Conservation (phyloP, 1,284 basidiomycete genomes). For the Ceratobasidium theobromae region DNA sequence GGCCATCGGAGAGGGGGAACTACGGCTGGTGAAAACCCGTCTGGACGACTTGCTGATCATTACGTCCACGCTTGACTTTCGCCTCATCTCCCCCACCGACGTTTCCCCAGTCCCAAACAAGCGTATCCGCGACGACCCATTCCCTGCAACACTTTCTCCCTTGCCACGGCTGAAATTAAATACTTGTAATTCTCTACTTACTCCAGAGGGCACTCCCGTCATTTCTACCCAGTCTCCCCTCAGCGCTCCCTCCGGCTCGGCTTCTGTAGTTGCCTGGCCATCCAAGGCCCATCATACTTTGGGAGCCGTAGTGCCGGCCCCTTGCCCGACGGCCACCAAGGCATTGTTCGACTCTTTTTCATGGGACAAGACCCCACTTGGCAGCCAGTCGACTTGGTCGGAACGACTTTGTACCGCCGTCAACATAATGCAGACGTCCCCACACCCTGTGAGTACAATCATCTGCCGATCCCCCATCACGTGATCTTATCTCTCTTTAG, state of each 20-base stretch:
- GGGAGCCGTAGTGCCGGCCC: slow-evolving; percentile 5
- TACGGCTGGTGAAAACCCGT: slow-evolving; percentile 9
- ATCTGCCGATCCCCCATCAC: not conserved
- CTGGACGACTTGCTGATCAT: slow-evolving; percentile 10
- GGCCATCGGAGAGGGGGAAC: not conserved
- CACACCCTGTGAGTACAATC: slow-evolving; percentile 26
- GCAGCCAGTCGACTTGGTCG: slow-evolving; percentile 26
- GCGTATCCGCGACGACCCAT: not conserved
- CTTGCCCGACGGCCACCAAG: slow-evolving; percentile 5
- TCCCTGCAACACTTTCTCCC: not conserved
- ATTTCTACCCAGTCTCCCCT: not conserved
- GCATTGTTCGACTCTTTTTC: slow-evolving; percentile 9
- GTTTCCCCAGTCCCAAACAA: slow-evolving; percentile 10
- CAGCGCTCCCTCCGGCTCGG: not conserved
- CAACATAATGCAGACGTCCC: slow-evolving; percentile 27
- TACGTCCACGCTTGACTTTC: not conserved
- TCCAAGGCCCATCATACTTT: not conserved
- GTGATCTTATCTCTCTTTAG: slow-evolving; percentile 10
- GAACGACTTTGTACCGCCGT: slow-evolving; percentile 31
- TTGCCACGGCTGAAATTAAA: not conserved
- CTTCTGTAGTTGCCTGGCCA: not conserved
- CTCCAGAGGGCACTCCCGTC: slow-evolving; percentile 6
- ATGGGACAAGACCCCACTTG: slow-evolving; percentile 31
- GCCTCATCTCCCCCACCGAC: not conserved
- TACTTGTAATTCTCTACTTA: not conserved